Evolutionary conservation across 768 basidiomycete genomes (phyloP).

Genomic region (Tylopilus felleus): DNA sequence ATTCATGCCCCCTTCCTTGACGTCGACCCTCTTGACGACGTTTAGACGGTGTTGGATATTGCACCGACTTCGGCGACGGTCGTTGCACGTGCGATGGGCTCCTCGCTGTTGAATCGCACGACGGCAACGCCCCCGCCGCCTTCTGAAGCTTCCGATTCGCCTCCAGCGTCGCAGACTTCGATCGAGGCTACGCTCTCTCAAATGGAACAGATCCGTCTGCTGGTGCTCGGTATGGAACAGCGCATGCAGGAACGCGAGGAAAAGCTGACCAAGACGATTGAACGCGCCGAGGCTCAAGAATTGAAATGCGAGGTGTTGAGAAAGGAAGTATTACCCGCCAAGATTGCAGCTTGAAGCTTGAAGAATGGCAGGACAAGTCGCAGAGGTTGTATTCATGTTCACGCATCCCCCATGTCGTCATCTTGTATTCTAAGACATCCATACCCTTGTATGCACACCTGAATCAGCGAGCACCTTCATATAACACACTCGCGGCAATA

Average conservation of each 20-base stretch:
- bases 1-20: constrained; percentile 4
- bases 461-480: not conserved
- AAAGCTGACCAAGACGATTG: constrained; percentile 55
- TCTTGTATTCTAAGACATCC: constrained; percentile 24
- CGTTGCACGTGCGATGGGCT: constrained; percentile 26
- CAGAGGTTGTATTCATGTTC: constrained; percentile 5
- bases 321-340: constrained; percentile 35
- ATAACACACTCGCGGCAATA: constrained; percentile 21
- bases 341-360: constrained; percentile 17
- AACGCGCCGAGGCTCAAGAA: constrained; percentile 59
- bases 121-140: constrained; percentile 16
- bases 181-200: constrained; percentile 50
- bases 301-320: constrained; percentile 48
- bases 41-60: constrained; percentile 35
- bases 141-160: constrained; percentile 15
- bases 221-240: constrained; percentile 76
- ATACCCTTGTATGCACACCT: constrained; percentile 13
- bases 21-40: no score
- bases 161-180: constrained; percentile 22
- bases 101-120: constrained; percentile 26
- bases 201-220: constrained; percentile 63
- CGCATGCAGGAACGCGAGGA: constrained; percentile 61
- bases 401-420: constrained; percentile 12
- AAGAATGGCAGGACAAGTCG: not conserved
- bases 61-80: constrained; percentile 31